Percentiles rank a stretch among this genome's conserved stretches.
Conservation (phyloP, 257 asterid genomes). For the Gentiana straminea region DNA sequence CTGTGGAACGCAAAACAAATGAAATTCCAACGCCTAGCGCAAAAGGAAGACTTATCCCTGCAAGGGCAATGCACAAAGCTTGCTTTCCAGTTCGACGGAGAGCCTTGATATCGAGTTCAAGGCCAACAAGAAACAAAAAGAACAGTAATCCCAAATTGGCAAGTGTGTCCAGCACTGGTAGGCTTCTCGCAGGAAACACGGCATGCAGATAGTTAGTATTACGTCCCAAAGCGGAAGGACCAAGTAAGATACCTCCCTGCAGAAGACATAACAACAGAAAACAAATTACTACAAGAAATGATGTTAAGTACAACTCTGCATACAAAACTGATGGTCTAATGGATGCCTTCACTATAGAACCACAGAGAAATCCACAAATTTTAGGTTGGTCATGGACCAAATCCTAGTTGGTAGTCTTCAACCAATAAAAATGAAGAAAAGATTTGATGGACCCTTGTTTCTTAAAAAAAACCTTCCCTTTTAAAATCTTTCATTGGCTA, state of each 20-base stretch:
- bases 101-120: slow-evolving; percentile 20
- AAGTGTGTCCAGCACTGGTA: slow-evolving; percentile 26
- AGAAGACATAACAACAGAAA: neutral
- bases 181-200: slow-evolving; percentile 18
- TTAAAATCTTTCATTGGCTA: no score
- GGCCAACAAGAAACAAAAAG: slow-evolving; percentile 26
- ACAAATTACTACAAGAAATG: no score
- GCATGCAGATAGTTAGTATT: slow-evolving; percentile 9
- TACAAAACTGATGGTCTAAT: no score
- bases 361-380: no score
- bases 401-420: no score
- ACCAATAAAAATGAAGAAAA: no score
- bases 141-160: slow-evolving; percentile 26
- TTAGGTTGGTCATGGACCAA: no score
- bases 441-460: no score
- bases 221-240: slow-evolving; percentile 25
- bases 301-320: no score
- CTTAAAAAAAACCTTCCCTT: no score
- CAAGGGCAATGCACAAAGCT: slow-evolving; percentile 21
- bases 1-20: slow-evolving; percentile 12
- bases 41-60: slow-evolving; percentile 24
- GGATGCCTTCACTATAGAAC: no score
- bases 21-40: slow-evolving; percentile 21
- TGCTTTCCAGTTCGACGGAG: slow-evolving; percentile 16
- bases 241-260: slow-evolving; percentile 23